Evolutionary conservation across 495 filamentous ascomycete genomes (phyloP).

Genomic region (Talaromyces nanjingensis): DNA sequence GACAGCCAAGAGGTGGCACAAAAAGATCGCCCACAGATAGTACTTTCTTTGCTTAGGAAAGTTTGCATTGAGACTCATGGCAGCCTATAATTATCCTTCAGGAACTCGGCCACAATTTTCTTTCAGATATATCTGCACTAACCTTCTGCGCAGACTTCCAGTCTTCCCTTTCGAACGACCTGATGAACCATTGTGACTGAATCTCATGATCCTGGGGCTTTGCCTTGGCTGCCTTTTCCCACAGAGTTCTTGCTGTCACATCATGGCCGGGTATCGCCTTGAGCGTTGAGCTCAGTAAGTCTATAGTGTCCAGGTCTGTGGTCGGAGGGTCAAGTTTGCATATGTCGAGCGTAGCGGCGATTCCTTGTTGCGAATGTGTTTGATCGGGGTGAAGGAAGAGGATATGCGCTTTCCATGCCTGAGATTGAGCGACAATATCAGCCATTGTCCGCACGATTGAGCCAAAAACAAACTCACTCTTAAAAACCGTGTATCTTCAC

Average conservation of each 20-base stretch:
- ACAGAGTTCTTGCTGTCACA: conserved; percentile 32
- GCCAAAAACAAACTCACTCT: conserved; percentile 18
- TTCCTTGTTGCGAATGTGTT: conserved; percentile 33
- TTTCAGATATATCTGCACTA: not conserved
- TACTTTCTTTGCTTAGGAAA: conserved; percentile 51
- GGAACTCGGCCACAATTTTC: not conserved
- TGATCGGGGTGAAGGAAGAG: conserved; percentile 39
- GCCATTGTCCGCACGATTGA: not conserved
- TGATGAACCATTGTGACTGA: conserved; percentile 48
- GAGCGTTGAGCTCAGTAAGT: conserved; percentile 34
- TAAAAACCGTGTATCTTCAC: conserved; percentile 42
- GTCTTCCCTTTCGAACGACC: conserved; percentile 38
- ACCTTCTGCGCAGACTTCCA: conserved; percentile 56
- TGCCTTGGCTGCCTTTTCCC: conserved; percentile 50
- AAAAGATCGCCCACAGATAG: conserved; percentile 52
- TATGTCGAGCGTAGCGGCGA: conserved; percentile 40
- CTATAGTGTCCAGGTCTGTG: conserved; percentile 44
- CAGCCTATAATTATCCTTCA: conserved; percentile 29
- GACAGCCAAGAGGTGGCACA: conserved; percentile 35
- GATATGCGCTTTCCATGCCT: conserved; percentile 50
- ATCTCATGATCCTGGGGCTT: conserved; percentile 43
- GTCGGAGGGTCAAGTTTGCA: conserved; percentile 41
- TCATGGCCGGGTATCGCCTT: conserved; percentile 26
- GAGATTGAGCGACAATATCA: not conserved
- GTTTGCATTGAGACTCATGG: conserved; percentile 53